Evolutionary conservation across 768 basidiomycete species (phyloP), one percentile per base, ranked within the genome.

Genomic region (Amanita muscaria): DNA sequence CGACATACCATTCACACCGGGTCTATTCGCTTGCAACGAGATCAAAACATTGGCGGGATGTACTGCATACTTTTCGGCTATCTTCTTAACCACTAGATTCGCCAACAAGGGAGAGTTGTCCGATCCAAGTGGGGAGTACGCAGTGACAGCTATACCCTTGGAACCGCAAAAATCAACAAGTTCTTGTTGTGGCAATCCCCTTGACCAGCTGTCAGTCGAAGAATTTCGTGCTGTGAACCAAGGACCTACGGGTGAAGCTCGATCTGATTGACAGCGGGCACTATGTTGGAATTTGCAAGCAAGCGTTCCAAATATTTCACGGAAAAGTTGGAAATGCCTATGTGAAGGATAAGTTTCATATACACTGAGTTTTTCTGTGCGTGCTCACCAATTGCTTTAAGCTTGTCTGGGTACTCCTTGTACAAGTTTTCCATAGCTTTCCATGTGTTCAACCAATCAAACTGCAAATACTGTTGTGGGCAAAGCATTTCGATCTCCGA

Each of bases 181-280:
- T n/a, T n/a, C n/a, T n/a, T n/a, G n/a, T n/a, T n/a, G n/a, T n/a
- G n/a, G n/a, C n/a, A n/a, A n/a, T n/a, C n/a, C n/a, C n/a, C n/a
- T n/a, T n/a, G n/a, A n/a, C n/a, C n/a, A n/a, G n/a, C n/a, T n/a
- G n/a, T n/a, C n/a, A n/a, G n/a, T n/a, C n/a, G n/a, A n/a, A n/a
- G n/a, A n/a, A n/a, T n/a, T n/a, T n/a, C n/a, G n/a, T n/a, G n/a
- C n/a, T n/a, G n/a, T n/a, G n/a, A n/a, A n/a, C n/a, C n/a, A n/a
- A n/a, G n/a, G n/a, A n/a, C n/a, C n/a, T n/a, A 82, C 68, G 84
- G 80, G 57, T 86, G 84, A 27, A 79, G 66, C 60, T 84, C 84
- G 46, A 90, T 73, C 64, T 91, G 88, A 65, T 88, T 88, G 22
- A 80, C 79, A 1, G 83, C 85, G 12, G 86, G 87, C 27, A 81